Percentiles rank a stretch among this genome's conserved stretches.
Conservation (phyloP, 2,329 filamentous ascomycete genomes). For the Onygenales sp. region DNA sequence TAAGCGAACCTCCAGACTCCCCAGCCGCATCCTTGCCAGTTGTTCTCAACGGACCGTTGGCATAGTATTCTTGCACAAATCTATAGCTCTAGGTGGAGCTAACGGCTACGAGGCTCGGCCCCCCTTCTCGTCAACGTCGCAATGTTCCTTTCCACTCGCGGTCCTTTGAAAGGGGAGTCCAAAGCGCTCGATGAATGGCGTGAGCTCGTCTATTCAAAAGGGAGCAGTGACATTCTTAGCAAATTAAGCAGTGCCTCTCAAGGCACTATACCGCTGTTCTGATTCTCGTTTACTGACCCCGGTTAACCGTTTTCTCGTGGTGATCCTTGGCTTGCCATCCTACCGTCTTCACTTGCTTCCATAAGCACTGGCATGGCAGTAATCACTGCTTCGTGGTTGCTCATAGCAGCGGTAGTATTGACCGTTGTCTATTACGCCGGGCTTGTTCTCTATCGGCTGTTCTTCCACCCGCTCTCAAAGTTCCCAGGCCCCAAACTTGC, state of each 20-base stretch:
- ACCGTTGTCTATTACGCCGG: not conserved
- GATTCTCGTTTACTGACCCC: not conserved
- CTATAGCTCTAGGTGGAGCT: no score
- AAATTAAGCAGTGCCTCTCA: not conserved
- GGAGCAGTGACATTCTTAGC: not conserved
- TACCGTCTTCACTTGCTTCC: not conserved
- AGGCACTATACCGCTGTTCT: not conserved
- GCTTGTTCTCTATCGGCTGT: constrained; percentile 14
- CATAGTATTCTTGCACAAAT: no score
- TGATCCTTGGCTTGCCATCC: no score
- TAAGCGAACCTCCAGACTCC: no score
- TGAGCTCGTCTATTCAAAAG: not conserved
- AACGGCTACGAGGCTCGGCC: no score
- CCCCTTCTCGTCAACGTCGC: no score
- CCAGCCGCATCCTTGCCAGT: no score
- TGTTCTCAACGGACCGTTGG: no score
- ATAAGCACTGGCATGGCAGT: not conserved
- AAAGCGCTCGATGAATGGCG: no score
- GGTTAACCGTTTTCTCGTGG: not conserved
- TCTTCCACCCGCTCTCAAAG: constrained; percentile 17
- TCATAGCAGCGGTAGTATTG: not conserved
- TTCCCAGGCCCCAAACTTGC: constrained; percentile 21
- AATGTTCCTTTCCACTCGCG: no score
- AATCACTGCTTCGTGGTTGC: not conserved
- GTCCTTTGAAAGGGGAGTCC: no score